A percentile compares a stretch with the other conserved stretches of the same genome.
Evolutionary conservation across 306 rosid genomes (phyloP).

Genomic region (Ziziphus jujuba): DNA sequence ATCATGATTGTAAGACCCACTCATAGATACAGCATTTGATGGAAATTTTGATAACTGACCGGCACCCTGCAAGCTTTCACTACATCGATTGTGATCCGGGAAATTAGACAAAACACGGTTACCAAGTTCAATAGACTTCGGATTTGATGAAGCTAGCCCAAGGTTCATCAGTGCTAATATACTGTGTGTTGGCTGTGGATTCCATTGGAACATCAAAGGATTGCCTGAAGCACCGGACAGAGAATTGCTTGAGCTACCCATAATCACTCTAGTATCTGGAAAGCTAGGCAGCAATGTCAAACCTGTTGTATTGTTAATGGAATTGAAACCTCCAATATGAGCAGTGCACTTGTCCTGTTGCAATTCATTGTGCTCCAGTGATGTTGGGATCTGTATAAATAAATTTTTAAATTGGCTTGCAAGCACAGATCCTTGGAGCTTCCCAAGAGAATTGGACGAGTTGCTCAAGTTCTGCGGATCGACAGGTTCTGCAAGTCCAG

Average conservation of each 20-base stretch:
- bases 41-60: constrained; percentile 52
- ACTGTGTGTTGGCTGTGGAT: constrained; percentile 34
- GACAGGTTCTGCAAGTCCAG: constrained; percentile 35
- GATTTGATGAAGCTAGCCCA: constrained; percentile 31
- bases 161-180: constrained; percentile 34
- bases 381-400: constrained; percentile 50
- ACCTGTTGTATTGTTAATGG: constrained; percentile 42
- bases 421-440: constrained; percentile 42
- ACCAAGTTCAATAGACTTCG: constrained; percentile 40
- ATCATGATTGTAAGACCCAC: constrained; percentile 39
- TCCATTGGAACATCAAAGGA: constrained; percentile 52
- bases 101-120: constrained; percentile 48
- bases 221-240: constrained; percentile 41
- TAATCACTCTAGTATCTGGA: constrained; percentile 27
- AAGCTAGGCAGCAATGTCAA: constrained; percentile 44
- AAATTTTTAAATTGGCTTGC: constrained; percentile 46
- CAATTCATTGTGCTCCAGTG: constrained; percentile 52
- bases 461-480: constrained; percentile 41
- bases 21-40: constrained; percentile 43
- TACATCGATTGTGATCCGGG: constrained; percentile 51
- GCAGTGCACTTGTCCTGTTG: constrained; percentile 47
- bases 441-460: constrained; percentile 40
- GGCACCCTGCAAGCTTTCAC: constrained; percentile 54
- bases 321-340: constrained; percentile 40
- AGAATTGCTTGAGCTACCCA: constrained; percentile 33